Evolutionary conservation across 495 filamentous ascomycete genomes (phyloP).

Genomic region (Daldinia caldariorum): DNA sequence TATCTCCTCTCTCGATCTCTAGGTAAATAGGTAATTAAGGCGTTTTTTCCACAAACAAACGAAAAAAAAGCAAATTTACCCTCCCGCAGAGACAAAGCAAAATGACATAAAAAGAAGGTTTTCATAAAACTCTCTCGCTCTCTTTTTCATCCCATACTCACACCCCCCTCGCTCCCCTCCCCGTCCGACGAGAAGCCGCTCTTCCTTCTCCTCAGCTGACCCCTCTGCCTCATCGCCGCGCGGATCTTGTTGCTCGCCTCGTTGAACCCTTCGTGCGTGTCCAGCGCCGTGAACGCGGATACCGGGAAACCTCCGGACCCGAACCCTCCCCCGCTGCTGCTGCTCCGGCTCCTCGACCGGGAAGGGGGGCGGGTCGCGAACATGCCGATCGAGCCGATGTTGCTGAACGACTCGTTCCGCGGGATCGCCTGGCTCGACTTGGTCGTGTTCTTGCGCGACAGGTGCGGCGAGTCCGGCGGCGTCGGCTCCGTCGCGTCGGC

Average conservation of each 20-base stretch:
- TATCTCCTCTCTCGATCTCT: no score
- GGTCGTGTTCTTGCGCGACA: constrained; percentile 53
- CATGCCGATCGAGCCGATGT: constrained; percentile 84
- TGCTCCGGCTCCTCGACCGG: constrained; percentile 74
- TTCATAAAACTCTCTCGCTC: no score
- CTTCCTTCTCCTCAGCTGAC: constrained; percentile 74
- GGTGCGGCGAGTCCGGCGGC: constrained; percentile 42
- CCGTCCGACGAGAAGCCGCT: constrained; percentile 53
- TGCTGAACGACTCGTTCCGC: constrained; percentile 90
- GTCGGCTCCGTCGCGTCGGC: constrained; percentile 37
- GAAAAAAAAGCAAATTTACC: no score
- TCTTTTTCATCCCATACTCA: no score
- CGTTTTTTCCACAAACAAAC: no score
- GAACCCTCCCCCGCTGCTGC: constrained; percentile 69
- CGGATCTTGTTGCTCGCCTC: constrained; percentile 86
- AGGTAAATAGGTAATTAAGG: no score
- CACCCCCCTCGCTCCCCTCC: constrained; percentile 42
- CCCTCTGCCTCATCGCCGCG: constrained; percentile 88
- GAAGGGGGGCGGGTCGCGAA: constrained; percentile 87
- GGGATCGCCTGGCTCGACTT: constrained; percentile 68
- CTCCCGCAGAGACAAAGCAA: no score
- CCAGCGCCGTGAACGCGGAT: constrained; percentile 76
- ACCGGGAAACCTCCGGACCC: constrained; percentile 71
- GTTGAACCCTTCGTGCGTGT: constrained; percentile 75
- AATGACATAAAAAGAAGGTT: no score